Percentiles rank a stretch among this genome's conserved stretches.
These are phyloP conservation scores for Amoeboaphelidium protococcarum DNA, from an alignment of 371 early-diverging fungal species.

Conservation along the genomic window DNA sequence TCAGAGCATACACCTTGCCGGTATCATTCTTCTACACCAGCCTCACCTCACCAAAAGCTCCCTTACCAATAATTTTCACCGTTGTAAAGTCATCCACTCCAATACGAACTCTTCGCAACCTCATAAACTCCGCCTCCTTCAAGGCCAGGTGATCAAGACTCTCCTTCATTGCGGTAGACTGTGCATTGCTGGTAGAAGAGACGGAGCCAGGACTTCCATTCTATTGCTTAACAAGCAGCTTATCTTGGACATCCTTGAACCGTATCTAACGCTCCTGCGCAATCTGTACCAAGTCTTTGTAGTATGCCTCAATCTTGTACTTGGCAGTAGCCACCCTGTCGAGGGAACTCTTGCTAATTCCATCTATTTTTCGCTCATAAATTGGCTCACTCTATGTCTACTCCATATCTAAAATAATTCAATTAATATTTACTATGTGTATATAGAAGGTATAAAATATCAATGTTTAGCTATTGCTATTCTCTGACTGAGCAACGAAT, in stretches of 20 bases:
- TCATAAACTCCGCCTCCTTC: conserved; percentile 75
- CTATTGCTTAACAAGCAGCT: conserved; percentile 1
- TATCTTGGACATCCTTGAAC: not conserved
- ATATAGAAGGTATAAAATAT: too few relatives aligned
- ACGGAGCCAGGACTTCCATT: too few relatives aligned
- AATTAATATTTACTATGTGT: too few relatives aligned
- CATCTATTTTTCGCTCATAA: not conserved
- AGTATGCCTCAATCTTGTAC: conserved; percentile 59
- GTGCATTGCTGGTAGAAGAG: too few relatives aligned
- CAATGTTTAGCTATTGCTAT: too few relatives aligned
- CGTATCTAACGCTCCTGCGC: not conserved
- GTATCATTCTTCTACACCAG: conserved; percentile 83
- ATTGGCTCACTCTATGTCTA: too few relatives aligned
- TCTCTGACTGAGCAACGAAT: too few relatives aligned
- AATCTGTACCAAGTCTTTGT: conserved; percentile 19
- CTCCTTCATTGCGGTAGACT: conserved; percentile 1
- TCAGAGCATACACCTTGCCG: conserved; percentile 95
- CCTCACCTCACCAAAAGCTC: conserved; percentile 95
- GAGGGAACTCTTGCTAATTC: conserved; percentile 6
- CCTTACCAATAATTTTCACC: conserved; percentile 96
- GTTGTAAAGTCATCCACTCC: conserved; percentile 83
- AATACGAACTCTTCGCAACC: conserved; percentile 68
- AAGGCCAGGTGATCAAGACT: conserved; percentile 23
- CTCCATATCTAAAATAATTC: too few relatives aligned
- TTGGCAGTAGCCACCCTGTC: conserved; percentile 68